phyloP scores from a whole-genome alignment of 2,329 filamentous ascomycete genomes.

The Passalora sequoiae region DNA sequence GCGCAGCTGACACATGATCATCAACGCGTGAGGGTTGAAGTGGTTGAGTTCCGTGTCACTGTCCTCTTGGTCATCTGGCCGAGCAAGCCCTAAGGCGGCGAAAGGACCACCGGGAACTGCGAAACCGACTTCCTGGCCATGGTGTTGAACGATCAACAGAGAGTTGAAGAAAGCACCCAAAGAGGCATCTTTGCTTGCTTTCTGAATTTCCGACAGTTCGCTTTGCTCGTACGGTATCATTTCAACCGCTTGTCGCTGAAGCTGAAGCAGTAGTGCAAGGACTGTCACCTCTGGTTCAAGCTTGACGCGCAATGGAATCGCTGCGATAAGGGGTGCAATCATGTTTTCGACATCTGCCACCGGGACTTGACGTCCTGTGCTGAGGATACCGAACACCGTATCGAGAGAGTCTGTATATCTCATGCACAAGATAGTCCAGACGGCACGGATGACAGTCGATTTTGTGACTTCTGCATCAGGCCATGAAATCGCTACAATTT shows the following conservation, averaged over 20 bases:
- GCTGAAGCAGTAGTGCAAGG: neutral
- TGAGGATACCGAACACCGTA: slow-evolving; percentile 14
- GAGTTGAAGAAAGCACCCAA: slow-evolving; percentile 42
- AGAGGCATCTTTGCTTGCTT: slow-evolving; percentile 48
- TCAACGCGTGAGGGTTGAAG: slow-evolving; percentile 15
- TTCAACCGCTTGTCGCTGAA: slow-evolving; percentile 3
- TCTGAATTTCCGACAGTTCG: slow-evolving; percentile 36
- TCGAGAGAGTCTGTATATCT: slow-evolving; percentile 8
- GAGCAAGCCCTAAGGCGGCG: too few relatives aligned
- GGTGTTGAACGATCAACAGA: slow-evolving; percentile 3
- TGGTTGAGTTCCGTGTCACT: neutral
- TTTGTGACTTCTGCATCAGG: slow-evolving; percentile 10
- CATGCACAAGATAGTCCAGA: slow-evolving; percentile 11
- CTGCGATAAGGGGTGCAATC: slow-evolving; percentile 36
- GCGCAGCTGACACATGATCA: slow-evolving; percentile 7
- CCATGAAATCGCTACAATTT: slow-evolving; percentile 12
- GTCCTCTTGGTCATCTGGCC: neutral
- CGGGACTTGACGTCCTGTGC: slow-evolving; percentile 26
- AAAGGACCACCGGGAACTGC: neutral
- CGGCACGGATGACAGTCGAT: slow-evolving; percentile 10
- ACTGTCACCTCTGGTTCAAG: neutral
- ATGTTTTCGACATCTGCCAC: slow-evolving; percentile 19
- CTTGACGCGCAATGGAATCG: slow-evolving; percentile 36
- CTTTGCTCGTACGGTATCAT: slow-evolving; percentile 29
- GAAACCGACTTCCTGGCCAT: neutral